Evolutionary conservation across 2,329 filamentous ascomycete genomes (phyloP).

Genomic region (Sporothrix protearum): DNA sequence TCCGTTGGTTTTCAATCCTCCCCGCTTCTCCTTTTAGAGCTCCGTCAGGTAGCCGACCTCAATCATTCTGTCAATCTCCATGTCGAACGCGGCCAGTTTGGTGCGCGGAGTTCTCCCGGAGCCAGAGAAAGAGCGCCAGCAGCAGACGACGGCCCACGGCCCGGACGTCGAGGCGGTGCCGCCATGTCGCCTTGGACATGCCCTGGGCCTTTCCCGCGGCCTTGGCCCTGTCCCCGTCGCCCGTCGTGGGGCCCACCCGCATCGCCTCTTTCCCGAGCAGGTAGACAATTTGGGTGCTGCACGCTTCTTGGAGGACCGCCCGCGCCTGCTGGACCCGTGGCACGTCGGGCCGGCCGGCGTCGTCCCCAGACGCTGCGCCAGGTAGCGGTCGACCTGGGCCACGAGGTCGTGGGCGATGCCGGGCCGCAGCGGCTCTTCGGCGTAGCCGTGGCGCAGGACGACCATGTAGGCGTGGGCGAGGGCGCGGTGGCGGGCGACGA

Average conservation of each 20-base stretch:
- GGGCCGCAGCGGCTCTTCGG: conserved; percentile 64
- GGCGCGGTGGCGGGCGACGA: conserved; percentile 39
- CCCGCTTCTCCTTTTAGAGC: conserved; percentile 40
- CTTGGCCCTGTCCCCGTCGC: not conserved
- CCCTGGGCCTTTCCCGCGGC: too few species aligned
- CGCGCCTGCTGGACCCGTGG: conserved; percentile 36
- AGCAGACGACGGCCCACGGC: conserved; percentile 44
- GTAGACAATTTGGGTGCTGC: conserved; percentile 50
- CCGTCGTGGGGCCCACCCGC: conserved; percentile 40
- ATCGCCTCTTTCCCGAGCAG: conserved; percentile 62
- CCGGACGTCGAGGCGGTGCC: conserved; percentile 5
- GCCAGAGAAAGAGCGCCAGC: conserved; percentile 58
- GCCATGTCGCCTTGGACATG: not conserved
- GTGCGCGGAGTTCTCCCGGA: conserved; percentile 63
- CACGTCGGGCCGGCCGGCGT: not conserved
- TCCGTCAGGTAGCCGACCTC: conserved; percentile 69
- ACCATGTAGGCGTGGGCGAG: conserved; percentile 65
- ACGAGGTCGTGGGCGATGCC: conserved; percentile 57
- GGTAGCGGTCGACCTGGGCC: conserved; percentile 51
- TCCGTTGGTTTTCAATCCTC: too few species aligned
- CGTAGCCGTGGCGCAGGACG: conserved; percentile 68
- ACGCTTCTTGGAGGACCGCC: conserved; percentile 43
- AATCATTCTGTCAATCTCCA: conserved; percentile 58
- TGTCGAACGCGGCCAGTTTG: conserved; percentile 61
- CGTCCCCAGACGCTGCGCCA: conserved; percentile 36